Conservation (phyloP, 2,329 filamentous ascomycete species). For the Colletotrichum graminicola region DNA sequence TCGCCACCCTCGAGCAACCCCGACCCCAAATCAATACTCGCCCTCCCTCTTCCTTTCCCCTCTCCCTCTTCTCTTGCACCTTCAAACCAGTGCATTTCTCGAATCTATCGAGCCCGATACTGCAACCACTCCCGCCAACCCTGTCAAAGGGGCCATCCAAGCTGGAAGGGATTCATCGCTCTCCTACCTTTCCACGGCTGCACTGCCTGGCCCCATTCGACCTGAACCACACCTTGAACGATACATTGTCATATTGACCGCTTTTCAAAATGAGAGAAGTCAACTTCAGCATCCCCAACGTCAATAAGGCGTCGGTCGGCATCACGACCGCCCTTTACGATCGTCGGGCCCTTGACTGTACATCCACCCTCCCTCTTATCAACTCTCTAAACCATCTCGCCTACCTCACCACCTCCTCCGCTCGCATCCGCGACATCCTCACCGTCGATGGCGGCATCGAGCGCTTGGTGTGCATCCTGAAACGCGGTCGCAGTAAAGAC, state of each 20-base stretch:
- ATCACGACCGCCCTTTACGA: slow-evolving; percentile 99
- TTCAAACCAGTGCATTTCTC: slow-evolving; percentile 23
- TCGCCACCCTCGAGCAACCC: slow-evolving; percentile 37
- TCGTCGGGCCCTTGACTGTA: slow-evolving; percentile 96
- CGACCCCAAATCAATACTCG: slow-evolving; percentile 9
- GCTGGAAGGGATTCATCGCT: slow-evolving; percentile 36
- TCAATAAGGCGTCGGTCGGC: slow-evolving; percentile 98
- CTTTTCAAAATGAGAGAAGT: slow-evolving; percentile 91
- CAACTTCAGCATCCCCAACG: slow-evolving; percentile 99
- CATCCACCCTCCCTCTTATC: slow-evolving; percentile 95
- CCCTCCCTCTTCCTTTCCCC: not conserved
- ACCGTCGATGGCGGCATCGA: slow-evolving; percentile 99
- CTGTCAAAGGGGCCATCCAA: slow-evolving; percentile 37
- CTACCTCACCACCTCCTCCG: slow-evolving; percentile 97
- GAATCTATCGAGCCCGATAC: slow-evolving; percentile 30
- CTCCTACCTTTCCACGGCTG: slow-evolving; percentile 33
- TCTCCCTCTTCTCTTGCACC: slow-evolving; percentile 16
- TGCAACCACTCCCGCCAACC: slow-evolving; percentile 15
- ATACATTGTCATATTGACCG: slow-evolving; percentile 13
- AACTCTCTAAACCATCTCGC: slow-evolving; percentile 99
- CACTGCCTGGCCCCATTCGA: slow-evolving; percentile 40
- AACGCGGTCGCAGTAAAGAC: slow-evolving; percentile 95
- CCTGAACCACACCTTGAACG: slow-evolving; percentile 7
- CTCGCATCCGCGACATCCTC: slow-evolving; percentile 95
- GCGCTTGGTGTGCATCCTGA: slow-evolving; percentile 95